Conservation (phyloP, 805 yeast genomes). For the Nakazawaea ishiwadae region DNA sequence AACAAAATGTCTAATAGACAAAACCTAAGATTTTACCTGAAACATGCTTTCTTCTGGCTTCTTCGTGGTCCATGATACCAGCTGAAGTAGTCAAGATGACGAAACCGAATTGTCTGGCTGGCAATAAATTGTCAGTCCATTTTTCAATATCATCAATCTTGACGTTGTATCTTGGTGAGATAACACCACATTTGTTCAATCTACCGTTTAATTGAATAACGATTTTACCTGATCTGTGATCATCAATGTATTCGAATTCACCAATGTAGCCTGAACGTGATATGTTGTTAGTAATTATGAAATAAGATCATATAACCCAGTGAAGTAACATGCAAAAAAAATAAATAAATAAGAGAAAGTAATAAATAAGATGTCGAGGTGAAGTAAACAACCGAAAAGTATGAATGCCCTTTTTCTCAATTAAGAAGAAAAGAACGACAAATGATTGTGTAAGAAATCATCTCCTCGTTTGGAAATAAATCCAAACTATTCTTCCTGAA, state of each 20-base stretch:
- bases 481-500: constrained; percentile 71
- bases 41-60: constrained; percentile 99
- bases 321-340: constrained; percentile 17
- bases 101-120: constrained; percentile 99
- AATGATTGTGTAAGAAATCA: constrained; percentile 64
- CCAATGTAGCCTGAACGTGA: constrained; percentile 69
- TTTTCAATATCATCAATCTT: constrained; percentile 93
- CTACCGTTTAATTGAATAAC: constrained; percentile 97
- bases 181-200: constrained; percentile 98
- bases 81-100: constrained; percentile 98
- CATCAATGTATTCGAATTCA: constrained; percentile 97
- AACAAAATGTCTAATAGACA: too few relatives aligned
- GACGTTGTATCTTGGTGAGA: constrained; percentile 98
- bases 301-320: too few relatives aligned
- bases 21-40: constrained; percentile 98
- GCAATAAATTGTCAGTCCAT: constrained; percentile 98
- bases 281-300: constrained; percentile 32
- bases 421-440: constrained; percentile 19
- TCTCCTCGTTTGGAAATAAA: constrained; percentile 33
- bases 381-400: constrained; percentile 57
- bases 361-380: constrained; percentile 45
- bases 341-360: neutral
- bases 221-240: constrained; percentile 98
- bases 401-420: neutral
- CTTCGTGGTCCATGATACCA: constrained; percentile 99